Evolutionary conservation across 306 rosid species (phyloP), one percentile per base, ranked within the genome.

Genomic region (Cucumis sativus): DNA sequence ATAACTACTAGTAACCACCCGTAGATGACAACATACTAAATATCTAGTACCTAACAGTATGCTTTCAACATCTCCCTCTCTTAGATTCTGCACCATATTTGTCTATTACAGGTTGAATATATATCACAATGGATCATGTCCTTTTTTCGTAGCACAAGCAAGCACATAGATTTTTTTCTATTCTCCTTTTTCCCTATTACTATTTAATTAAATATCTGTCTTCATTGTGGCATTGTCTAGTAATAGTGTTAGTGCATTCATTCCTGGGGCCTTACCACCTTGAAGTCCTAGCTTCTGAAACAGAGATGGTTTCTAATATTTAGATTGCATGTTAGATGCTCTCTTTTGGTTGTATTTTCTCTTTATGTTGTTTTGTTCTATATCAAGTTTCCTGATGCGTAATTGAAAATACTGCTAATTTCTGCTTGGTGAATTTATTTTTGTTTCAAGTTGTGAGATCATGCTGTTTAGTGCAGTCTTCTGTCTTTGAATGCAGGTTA

Each of bases 401-500:
- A 13, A 49, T 28, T 35, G 20, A 21, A 45, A 21, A 49, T 43
- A 28, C 55, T 66, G 59, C 56, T 58, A 67, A 7, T 17, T 67
- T 78, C 12, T n/a, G 59, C 21, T 28, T 21, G 39, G 25, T 21
- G 30, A 8, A 56, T 23, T 55, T 56, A 54, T 13, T 76, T 73
- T 80, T 67, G 59, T 40, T 67, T 77, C 40, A 56, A 52, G 56
- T 81, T 39, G 60, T 51, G 79, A 78, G 14, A 3, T 47, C 43
- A 49, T 49, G 41, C 23, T 72, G 43, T 72, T 78, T 33, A 14
- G 41, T 54, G 55, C 39, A 41, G 52, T 83, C 76, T 85, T 45
- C 62, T 18, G 65, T 88, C 74, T 82, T 78, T 74, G 20, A 35
- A 64, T 66, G 78, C 85, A 95, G 98, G 97, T 90, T 85, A 89